Conservation (phyloP, 805 yeast genomes). For the Candida verbasci region DNA sequence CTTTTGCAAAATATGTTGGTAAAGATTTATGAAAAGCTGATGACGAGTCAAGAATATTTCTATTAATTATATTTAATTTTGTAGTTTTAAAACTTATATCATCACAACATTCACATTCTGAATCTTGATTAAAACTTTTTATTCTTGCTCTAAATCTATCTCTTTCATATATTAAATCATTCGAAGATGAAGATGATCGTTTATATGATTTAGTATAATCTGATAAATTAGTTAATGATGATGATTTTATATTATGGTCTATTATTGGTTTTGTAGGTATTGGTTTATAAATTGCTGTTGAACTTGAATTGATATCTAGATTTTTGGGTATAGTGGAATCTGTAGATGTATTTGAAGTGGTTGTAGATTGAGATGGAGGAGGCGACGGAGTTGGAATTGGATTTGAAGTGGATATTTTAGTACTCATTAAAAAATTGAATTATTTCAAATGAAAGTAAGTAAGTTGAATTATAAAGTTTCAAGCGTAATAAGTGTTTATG, state of each 20-base stretch:
- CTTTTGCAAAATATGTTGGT: conserved; percentile 2
- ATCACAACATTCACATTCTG: conserved; percentile 31
- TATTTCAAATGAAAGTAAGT: no score
- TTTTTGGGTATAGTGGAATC: background rate
- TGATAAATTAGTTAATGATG: background rate
- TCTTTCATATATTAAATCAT: conserved; percentile 35
- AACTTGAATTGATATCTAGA: background rate
- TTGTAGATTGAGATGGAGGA: background rate
- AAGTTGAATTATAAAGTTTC: no score
- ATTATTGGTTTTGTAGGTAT: no score
- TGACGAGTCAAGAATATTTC: conserved; percentile 13
- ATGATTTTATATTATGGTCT: background rate
- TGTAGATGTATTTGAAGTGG: background rate
- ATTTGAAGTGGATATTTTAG: no score
- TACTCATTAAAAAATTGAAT: no score
- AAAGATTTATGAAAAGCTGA: conserved; percentile 13
- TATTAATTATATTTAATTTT: conserved; percentile 23
- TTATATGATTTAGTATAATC: conserved; percentile 14
- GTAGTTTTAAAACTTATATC: conserved; percentile 34
- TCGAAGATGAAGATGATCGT: conserved; percentile 36
- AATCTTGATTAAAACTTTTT: conserved; percentile 23
- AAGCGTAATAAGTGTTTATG: no score
- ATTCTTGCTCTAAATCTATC: conserved; percentile 39
- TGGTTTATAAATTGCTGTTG: background rate
- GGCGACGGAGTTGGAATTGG: no score